phyloP scores from a whole-genome alignment of 2,329 filamentous ascomycete species.

The Hymenoscyphus linearis region DNA sequence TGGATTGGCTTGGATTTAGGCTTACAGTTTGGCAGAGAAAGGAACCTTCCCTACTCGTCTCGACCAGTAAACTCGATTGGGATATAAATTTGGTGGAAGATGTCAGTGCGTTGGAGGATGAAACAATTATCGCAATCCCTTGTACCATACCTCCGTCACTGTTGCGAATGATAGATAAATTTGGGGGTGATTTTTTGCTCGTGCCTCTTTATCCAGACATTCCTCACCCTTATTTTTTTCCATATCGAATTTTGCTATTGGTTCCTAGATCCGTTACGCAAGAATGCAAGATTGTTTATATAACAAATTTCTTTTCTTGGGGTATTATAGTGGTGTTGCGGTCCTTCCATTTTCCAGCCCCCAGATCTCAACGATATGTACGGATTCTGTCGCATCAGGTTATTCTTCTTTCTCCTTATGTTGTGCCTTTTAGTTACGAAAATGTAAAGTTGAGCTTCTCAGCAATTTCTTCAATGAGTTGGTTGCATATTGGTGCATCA shows the following conservation, averaged over 20 bases:
- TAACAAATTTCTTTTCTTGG: too few species aligned
- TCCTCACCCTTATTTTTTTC: not conserved
- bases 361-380: too few species aligned
- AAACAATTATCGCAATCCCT: slow-evolving; percentile 20
- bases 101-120: slow-evolving; percentile 13
- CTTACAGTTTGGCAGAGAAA: slow-evolving; percentile 44
- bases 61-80: slow-evolving; percentile 39
- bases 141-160: slow-evolving; percentile 30
- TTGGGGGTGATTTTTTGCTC: not conserved
- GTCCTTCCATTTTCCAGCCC: too few species aligned
- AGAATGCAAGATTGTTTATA: not conserved
- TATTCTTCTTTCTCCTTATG: too few species aligned
- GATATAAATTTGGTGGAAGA: not conserved
- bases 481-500: too few species aligned
- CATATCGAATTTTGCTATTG: not conserved
- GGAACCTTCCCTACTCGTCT: slow-evolving; percentile 65
- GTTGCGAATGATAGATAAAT: slow-evolving; percentile 25
- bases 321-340: too few species aligned
- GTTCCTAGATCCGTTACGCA: not conserved
- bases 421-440: too few species aligned
- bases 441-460: too few species aligned
- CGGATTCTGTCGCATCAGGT: too few species aligned
- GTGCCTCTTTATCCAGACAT: not conserved
- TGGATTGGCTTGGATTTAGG: not conserved
- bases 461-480: too few species aligned